phyloP scores from a whole-genome alignment of 2,329 filamentous ascomycete genomes.

The Dryadomyces quercivorus region DNA sequence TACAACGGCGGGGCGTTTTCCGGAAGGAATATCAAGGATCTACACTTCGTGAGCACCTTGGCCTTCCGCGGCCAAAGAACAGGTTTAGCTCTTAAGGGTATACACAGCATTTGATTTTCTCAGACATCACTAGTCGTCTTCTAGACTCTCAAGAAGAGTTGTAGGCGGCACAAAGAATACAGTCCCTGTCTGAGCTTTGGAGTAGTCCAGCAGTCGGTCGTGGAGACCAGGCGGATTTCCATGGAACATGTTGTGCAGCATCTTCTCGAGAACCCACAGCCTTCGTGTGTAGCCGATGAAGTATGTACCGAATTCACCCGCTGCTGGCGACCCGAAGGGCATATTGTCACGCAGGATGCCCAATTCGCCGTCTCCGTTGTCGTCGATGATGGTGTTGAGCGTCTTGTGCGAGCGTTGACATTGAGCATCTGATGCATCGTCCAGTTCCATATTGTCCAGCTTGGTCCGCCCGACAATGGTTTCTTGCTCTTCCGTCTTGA shows the following conservation, averaged over 20 bases:
- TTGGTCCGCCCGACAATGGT: conserved; percentile 45
- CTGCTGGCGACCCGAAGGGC: conserved; percentile 43
- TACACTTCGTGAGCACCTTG: too few relatives aligned
- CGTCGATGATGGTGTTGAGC: conserved; percentile 39
- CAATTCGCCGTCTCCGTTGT: conserved; percentile 31
- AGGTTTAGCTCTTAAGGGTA: too few relatives aligned
- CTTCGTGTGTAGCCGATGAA: conserved; percentile 42
- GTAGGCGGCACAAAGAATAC: conserved; percentile 41
- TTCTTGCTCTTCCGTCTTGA: conserved; percentile 40
- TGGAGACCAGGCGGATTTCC: conserved; percentile 40
- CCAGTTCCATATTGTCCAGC: conserved; percentile 43
- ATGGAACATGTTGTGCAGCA: conserved; percentile 45
- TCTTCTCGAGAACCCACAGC: conserved; percentile 45
- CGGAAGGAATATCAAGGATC: too few relatives aligned
- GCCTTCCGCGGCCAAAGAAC: too few relatives aligned
- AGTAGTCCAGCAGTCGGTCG: conserved; percentile 43
- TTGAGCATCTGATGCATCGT: conserved; percentile 24
- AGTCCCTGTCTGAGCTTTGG: conserved; percentile 35
- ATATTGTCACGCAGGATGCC: conserved; percentile 44
- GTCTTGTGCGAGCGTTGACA: conserved; percentile 41
- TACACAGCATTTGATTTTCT: too few relatives aligned
- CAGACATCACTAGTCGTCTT: background rate
- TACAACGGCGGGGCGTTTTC: too few relatives aligned
- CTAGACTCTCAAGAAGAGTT: conserved; percentile 20
- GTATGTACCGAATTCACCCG: conserved; percentile 42